Evolutionary conservation across 1,139 yeast genomes (phyloP), one percentile per base, ranked within the genome.

Genomic region (Hyphopichia fennica): DNA sequence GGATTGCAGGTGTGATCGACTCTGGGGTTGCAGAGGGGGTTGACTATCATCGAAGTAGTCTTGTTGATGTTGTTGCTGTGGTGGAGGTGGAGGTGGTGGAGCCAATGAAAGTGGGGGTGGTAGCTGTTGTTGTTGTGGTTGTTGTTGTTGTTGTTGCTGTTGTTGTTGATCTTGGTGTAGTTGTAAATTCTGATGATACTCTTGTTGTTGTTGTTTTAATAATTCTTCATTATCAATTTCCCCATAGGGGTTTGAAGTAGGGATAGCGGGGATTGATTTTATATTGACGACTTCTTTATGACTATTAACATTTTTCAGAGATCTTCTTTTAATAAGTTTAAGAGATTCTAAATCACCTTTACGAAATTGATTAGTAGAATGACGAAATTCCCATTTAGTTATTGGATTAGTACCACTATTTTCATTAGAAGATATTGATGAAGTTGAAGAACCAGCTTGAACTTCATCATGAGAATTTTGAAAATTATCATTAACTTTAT

Each of bases 301-400:
- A 22, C 65, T 53, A 47, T 64, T 63, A 32, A 73, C 62, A 44
- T 79, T 79, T 46, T 82, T 79, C 22, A 84, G 77, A 8, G 85
- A 77, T 42, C 90, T 62, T 55, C 93, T 68, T 58, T 82, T 83
- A 53, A 85, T 84, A 31, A 72, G 65, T 47, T 77, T 77, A 41
- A 85, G 61, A 19, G 80, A 67, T 38, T 77, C 81, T 11, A 76
- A 63, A 57, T 83, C 88, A 34, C 87, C 90, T 51, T 79, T 81
- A 46, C 79, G 72, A 60, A 85, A 85, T 48, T 77, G 79, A 31
- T 80, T 81, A 13, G 84, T 74, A 27, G 82, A 74, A 57, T 85
- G 93, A 41, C 81, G 75, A 57, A 85, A 85, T 60, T 85, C 91
- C 93, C 93, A 85, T 27, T 47, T 44, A 37, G 46, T 40, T 48